Conservation (phyloP, 1,139 yeast genomes). For the Hyphopichia khmerensis region DNA sequence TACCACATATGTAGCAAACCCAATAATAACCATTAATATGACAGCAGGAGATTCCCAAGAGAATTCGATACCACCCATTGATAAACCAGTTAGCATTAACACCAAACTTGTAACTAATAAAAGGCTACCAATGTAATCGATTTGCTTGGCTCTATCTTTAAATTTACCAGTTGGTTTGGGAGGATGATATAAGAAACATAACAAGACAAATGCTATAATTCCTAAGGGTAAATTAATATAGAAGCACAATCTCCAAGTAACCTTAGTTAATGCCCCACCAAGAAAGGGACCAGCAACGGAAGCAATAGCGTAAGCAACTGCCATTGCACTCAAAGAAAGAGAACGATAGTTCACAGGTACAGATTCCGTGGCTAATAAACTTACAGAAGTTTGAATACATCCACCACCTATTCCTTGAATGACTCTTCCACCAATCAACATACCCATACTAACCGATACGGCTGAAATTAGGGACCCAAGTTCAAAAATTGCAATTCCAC, state of each 20-base stretch:
- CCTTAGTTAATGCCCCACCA: constrained; percentile 24
- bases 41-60: constrained; percentile 19
- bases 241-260: constrained; percentile 27
- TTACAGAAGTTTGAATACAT: constrained; percentile 59
- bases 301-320: constrained; percentile 19
- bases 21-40: constrained; percentile 13
- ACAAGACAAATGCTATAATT: constrained; percentile 15
- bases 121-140: constrained; percentile 16
- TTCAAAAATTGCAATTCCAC: constrained; percentile 56
- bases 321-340: constrained; percentile 22
- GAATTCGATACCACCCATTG: constrained; percentile 17
- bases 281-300: constrained; percentile 23
- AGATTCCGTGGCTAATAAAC: constrained; percentile 55
- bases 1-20: constrained; percentile 11
- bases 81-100: constrained; percentile 15
- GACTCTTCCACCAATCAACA: constrained; percentile 69
- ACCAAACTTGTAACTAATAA: constrained; percentile 16
- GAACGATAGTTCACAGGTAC: constrained; percentile 60
- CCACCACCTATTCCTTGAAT: constrained; percentile 76
- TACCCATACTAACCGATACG: constrained; percentile 53
- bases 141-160: constrained; percentile 6
- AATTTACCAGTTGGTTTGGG: constrained; percentile 13
- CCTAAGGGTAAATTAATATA: constrained; percentile 26
- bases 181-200: constrained; percentile 16
- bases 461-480: constrained; percentile 64